phyloP scores from a whole-genome alignment of 768 basidiomycete species.

The Phlegmacium glaucopus region DNA sequence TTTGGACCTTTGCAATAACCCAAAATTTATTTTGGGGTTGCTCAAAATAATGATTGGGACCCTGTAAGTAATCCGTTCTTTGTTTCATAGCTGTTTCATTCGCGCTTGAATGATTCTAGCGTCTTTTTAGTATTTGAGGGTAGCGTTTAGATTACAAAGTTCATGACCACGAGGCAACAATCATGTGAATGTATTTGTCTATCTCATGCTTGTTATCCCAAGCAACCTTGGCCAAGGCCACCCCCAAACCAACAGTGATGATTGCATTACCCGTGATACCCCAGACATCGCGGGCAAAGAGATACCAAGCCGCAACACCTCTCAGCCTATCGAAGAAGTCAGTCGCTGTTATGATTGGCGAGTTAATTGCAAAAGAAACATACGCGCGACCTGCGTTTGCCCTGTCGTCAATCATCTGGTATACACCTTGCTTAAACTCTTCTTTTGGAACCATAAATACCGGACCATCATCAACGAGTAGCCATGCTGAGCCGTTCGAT shows the following conservation, averaged over 20 bases:
- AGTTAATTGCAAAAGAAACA: background rate
- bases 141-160: background rate
- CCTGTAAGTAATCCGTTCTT: too few species aligned
- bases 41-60: too few species aligned
- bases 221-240: slow-evolving; percentile 20
- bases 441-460: slow-evolving; percentile 45
- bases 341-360: too few species aligned
- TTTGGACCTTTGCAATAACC: too few species aligned
- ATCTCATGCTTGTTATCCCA: slow-evolving; percentile 27
- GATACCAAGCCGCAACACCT: slow-evolving; percentile 25
- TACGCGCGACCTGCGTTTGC: slow-evolving; percentile 31
- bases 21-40: too few species aligned
- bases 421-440: slow-evolving; percentile 48
- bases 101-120: too few species aligned
- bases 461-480: slow-evolving; percentile 48
- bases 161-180: background rate
- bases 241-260: slow-evolving; percentile 16
- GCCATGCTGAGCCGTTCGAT: slow-evolving; percentile 44
- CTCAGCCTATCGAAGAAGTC: background rate
- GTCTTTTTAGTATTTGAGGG: too few species aligned
- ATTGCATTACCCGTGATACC: slow-evolving; percentile 26
- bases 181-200: slow-evolving; percentile 7
- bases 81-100: too few species aligned
- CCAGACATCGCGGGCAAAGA: slow-evolving; percentile 25
- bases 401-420: slow-evolving; percentile 47